phyloP scores from a whole-genome alignment of 805 yeast species.

The Pichia scutulata region DNA sequence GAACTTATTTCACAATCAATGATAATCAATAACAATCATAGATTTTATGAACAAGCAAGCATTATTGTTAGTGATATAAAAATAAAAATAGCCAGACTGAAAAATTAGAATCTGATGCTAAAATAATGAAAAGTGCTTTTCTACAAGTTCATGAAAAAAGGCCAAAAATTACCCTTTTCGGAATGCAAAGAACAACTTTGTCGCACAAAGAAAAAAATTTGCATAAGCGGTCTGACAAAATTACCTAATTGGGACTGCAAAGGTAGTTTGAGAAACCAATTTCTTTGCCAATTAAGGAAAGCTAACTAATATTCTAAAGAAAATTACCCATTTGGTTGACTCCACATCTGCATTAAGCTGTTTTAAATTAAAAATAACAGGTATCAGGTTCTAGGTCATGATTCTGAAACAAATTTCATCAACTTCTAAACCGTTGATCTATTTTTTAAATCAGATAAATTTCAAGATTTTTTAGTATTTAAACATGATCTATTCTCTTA shows the following conservation, averaged over 20 bases:
- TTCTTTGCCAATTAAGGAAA: not conserved
- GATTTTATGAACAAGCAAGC: too few relatives aligned
- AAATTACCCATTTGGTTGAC: not conserved
- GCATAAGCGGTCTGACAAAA: not conserved
- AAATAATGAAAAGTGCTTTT: too few relatives aligned
- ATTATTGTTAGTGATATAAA: too few relatives aligned
- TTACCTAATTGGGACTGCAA: not conserved
- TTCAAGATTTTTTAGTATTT: not conserved
- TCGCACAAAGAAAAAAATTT: not conserved
- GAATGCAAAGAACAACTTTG: not conserved
- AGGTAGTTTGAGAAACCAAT: not conserved
- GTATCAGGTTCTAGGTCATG: not conserved
- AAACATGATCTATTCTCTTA: not conserved
- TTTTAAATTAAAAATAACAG: not conserved
- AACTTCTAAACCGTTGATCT: not conserved
- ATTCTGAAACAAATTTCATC: not conserved
- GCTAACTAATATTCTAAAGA: not conserved
- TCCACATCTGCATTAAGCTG: not conserved
- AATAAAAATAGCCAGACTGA: too few relatives aligned
- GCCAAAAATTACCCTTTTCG: not conserved
- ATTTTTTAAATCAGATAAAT: not conserved
- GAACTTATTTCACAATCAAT: too few relatives aligned
- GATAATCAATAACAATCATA: too few relatives aligned
- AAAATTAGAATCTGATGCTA: too few relatives aligned
- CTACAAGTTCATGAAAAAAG: not conserved